A percentile compares a stretch with the other conserved stretches of the same genome.
These are phyloP conservation scores for Wallacemonas sp. DNA, from an alignment of 208 protist species.

Conservation along the genomic window DNA sequence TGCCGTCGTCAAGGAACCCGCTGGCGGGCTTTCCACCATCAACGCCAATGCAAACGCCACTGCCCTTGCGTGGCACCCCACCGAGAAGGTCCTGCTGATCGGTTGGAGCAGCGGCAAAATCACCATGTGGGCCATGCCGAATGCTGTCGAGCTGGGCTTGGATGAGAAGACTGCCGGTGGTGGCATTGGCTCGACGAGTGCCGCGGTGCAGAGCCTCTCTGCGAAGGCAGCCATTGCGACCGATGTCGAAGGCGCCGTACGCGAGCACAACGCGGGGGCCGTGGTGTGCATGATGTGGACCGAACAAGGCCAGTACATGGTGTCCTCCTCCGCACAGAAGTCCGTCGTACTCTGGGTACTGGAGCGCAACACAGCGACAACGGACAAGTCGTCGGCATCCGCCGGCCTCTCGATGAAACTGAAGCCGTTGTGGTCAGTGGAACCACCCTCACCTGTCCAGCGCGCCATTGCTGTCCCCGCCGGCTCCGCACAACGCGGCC, in stretches of 20 bases:
- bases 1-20: constrained; percentile 37
- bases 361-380: constrained; percentile 31
- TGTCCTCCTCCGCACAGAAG: constrained; percentile 56
- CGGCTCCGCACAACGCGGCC: not conserved
- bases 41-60: constrained; percentile 29
- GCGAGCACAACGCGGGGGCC: constrained; percentile 55
- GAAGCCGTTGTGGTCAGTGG: constrained; percentile 69
- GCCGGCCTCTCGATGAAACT: constrained; percentile 27
- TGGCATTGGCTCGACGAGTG: constrained; percentile 2
- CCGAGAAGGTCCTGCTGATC: constrained; percentile 57
- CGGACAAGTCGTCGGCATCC: constrained; percentile 14
- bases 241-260: constrained; percentile 55
- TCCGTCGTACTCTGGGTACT: constrained; percentile 68
- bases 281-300: constrained; percentile 63
- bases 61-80: constrained; percentile 86
- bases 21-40: constrained; percentile 15
- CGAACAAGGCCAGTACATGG: constrained; percentile 43
- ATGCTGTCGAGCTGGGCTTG: constrained; percentile 24
- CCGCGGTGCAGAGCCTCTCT: constrained; percentile 28
- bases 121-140: constrained; percentile 56
- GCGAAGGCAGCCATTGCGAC: constrained; percentile 32
- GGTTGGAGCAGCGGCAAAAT: constrained; percentile 86
- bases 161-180: constrained; percentile 22
- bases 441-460: constrained; percentile 35
- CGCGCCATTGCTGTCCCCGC: constrained; percentile 42